Evolutionary conservation across 805 yeast genomes (phyloP).

Genomic region (Ascoidea tarda): DNA sequence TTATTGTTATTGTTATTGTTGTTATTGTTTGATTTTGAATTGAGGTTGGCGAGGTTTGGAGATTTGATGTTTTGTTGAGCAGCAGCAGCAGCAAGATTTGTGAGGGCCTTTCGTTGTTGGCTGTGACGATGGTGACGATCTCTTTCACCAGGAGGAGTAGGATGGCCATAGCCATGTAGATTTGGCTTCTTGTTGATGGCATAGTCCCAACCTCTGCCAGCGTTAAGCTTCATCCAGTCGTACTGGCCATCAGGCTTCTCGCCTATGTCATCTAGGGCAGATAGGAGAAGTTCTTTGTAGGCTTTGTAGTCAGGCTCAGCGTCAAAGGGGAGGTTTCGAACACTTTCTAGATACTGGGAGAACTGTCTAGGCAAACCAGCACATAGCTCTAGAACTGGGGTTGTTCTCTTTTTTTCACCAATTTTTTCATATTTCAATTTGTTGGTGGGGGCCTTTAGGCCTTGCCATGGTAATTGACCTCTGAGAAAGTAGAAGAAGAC

Average conservation of each 20-base stretch:
- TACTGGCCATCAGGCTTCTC: conserved; percentile 76
- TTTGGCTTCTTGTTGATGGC: conserved; percentile 83
- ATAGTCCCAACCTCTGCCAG: conserved; percentile 94
- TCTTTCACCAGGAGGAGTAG: conserved; percentile 60
- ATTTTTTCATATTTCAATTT: conserved; percentile 96
- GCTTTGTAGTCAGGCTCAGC: conserved; percentile 92
- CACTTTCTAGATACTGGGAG: conserved; percentile 81
- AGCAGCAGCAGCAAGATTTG: not conserved
- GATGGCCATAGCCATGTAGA: conserved; percentile 92
- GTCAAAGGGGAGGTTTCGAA: conserved; percentile 81
- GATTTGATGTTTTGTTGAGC: conserved; percentile 1
- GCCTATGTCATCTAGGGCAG: conserved; percentile 60
- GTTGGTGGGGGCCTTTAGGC: conserved; percentile 94
- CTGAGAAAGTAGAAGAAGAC: conserved; percentile 90
- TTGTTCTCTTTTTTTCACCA: conserved; percentile 89
- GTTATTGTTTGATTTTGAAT: conserved; percentile 4
- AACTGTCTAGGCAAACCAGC: conserved; percentile 86
- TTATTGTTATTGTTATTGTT: conserved; percentile 9
- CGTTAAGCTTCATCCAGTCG: conserved; percentile 96
- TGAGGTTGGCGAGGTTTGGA: conserved; percentile 5
- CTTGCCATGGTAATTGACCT: conserved; percentile 98
- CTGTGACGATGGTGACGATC: conserved; percentile 24
- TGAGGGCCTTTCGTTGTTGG: conserved; percentile 16
- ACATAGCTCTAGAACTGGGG: conserved; percentile 75
- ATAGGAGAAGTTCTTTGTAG: conserved; percentile 61